Conservation (phyloP, 352 stramenopile genomes). For the Plasmopara muralis region DNA sequence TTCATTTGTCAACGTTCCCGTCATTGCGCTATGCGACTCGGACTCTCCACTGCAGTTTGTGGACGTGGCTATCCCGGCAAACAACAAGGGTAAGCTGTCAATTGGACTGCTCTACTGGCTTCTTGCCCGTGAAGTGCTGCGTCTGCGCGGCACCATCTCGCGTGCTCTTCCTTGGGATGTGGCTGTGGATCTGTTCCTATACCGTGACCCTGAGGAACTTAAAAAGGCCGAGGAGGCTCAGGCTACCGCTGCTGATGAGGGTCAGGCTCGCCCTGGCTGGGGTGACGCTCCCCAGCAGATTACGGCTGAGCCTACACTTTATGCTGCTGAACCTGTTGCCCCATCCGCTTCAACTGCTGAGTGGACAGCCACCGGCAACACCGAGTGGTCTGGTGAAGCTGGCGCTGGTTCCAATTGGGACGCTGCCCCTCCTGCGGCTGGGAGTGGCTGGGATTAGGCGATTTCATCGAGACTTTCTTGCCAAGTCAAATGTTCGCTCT, state of each 20-base stretch:
- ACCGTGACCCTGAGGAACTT: conserved; percentile 99
- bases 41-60: conserved; percentile 99
- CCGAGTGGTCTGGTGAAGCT: conserved; percentile 78
- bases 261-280: conserved; percentile 61
- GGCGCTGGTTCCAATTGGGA: conserved; percentile 45
- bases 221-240: conserved; percentile 99
- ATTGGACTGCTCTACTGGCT: conserved; percentile 99
- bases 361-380: conserved; percentile 55
- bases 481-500: conserved; percentile 2
- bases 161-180: conserved; percentile 95
- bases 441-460: conserved; percentile 78
- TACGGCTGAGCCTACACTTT: conserved; percentile 47
- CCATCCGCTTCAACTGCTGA: conserved; percentile 50
- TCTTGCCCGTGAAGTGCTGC: conserved; percentile 97
- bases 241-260: conserved; percentile 77
- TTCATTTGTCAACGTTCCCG: conserved; percentile 99
- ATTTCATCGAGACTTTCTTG: conserved; percentile 16
- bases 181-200: conserved; percentile 99
- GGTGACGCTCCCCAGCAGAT: conserved; percentile 43
- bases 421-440: conserved; percentile 38
- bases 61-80: conserved; percentile 99
- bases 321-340: conserved; percentile 39
- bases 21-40: conserved; percentile 99
- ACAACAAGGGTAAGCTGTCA: conserved; percentile 99
- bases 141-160: conserved; percentile 95